These are phyloP conservation scores for Alternaria brassicicola DNA, from an alignment of 2,329 filamentous ascomycete species.

Conservation along the genomic window DNA sequence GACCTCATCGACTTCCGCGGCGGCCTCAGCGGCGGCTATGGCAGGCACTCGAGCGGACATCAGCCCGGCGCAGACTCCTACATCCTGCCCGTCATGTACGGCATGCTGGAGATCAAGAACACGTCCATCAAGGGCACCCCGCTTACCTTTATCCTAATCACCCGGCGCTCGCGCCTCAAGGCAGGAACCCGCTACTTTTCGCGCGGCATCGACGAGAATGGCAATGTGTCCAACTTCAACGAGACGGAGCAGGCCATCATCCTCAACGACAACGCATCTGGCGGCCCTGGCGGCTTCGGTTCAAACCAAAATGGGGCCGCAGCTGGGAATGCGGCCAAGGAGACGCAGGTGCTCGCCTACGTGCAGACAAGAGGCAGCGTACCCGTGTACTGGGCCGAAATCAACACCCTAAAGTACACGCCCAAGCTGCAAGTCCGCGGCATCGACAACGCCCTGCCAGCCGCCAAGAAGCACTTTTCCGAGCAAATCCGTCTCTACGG, in stretches of 20 bases:
- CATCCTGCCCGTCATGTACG: conserved; percentile 94
- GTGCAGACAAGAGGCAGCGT: conserved; percentile 97
- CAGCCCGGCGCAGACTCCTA: conserved; percentile 85
- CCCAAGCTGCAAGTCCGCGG: conserved; percentile 88
- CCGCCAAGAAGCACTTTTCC: conserved; percentile 85
- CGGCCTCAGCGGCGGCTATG: conserved; percentile 57
- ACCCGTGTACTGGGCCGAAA: conserved; percentile 93
- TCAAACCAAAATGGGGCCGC: conserved; percentile 73
- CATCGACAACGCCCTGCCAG: conserved; percentile 77
- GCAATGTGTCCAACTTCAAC: conserved; percentile 98
- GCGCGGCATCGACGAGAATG: conserved; percentile 88
- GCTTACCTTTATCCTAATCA: conserved; percentile 86
- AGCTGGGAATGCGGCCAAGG: conserved; percentile 65
- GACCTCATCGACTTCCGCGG: conserved; percentile 89
- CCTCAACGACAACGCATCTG: conserved; percentile 77
- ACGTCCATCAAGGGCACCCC: conserved; percentile 85
- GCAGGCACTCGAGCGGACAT: conserved; percentile 67
- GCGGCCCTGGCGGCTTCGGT: conserved; percentile 78
- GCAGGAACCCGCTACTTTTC: conserved; percentile 95
- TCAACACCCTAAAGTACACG: conserved; percentile 90
- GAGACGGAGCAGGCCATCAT: conserved; percentile 95
- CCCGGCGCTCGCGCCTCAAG: conserved; percentile 83
- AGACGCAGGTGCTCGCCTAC: conserved; percentile 90
- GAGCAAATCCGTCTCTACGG: conserved; percentile 94
- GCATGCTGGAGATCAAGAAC: conserved; percentile 89